Percentiles rank a stretch among this genome's conserved stretches.
Conservation (phyloP, 1,139 yeast species). For the Blastobotrys elegans region DNA sequence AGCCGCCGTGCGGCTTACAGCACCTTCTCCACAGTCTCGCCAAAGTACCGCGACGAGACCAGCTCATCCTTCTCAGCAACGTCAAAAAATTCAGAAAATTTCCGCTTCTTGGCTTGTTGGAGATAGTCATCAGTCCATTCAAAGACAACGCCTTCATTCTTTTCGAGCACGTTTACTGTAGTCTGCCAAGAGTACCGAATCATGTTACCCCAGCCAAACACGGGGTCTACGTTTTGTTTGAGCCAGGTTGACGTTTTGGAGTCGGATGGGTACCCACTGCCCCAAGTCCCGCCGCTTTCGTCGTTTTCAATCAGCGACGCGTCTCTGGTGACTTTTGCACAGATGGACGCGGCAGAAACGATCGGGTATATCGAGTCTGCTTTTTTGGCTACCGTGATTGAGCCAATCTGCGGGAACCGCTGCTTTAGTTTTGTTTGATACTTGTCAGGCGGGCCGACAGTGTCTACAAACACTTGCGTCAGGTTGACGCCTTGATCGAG, state of each 20-base stretch:
- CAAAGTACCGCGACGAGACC: slow-evolving; percentile 22
- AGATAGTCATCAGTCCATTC: slow-evolving; percentile 55
- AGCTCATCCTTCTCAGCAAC: slow-evolving; percentile 14
- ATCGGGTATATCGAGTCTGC: slow-evolving; percentile 94
- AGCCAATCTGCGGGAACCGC: slow-evolving; percentile 56
- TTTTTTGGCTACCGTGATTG: slow-evolving; percentile 83
- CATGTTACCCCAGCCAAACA: slow-evolving; percentile 83
- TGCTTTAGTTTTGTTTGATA: slow-evolving; percentile 71
- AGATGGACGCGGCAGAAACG: slow-evolving; percentile 94
- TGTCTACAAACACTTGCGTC: slow-evolving; percentile 76
- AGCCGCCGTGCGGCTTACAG: too few species aligned
- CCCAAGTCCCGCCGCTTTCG: slow-evolving; percentile 43
- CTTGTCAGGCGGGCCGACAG: slow-evolving; percentile 90
- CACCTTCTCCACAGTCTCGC: slow-evolving; percentile 14
- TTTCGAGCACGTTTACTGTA: slow-evolving; percentile 62
- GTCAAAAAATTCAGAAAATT: slow-evolving; percentile 6
- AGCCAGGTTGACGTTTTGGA: slow-evolving; percentile 80
- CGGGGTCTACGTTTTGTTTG: slow-evolving; percentile 51
- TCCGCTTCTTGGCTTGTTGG: background rate
- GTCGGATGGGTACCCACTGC: slow-evolving; percentile 95
- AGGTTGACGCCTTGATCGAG: slow-evolving; percentile 58
- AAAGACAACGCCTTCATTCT: slow-evolving; percentile 40
- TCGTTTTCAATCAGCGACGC: slow-evolving; percentile 46
- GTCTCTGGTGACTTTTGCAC: slow-evolving; percentile 95
- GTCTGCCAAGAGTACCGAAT: slow-evolving; percentile 95